Conservation (phyloP, 257 asterid species). For the Solanum etuberosum region DNA sequence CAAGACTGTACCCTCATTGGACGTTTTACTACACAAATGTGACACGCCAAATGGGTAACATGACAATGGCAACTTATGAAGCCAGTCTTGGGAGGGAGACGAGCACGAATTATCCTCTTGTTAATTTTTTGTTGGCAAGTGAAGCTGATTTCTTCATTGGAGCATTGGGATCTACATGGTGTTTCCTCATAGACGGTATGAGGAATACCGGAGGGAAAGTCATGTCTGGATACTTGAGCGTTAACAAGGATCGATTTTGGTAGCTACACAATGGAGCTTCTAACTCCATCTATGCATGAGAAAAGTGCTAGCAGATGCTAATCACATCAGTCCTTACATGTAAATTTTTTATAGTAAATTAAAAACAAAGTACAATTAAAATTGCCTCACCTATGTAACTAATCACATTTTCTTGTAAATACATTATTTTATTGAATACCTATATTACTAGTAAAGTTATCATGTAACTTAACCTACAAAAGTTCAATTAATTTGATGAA, state of each 20-base stretch:
- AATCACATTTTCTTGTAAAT: not conserved
- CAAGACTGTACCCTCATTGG: conserved; percentile 45
- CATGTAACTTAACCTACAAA: not conserved
- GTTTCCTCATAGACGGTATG: conserved; percentile 90
- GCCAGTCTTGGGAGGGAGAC: conserved; percentile 86
- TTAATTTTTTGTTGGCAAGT: conserved; percentile 90
- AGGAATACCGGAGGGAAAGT: conserved; percentile 90
- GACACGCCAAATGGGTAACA: conserved; percentile 72
- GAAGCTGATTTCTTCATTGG: conserved; percentile 91
- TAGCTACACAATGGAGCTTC: conserved; percentile 12
- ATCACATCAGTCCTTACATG: not conserved
- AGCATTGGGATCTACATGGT: conserved; percentile 91
- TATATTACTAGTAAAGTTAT: not conserved
- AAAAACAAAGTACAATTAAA: not conserved
- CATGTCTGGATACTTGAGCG: conserved; percentile 91
- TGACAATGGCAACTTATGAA: conserved; percentile 75
- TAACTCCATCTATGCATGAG: not conserved
- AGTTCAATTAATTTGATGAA: not conserved
- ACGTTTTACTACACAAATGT: conserved; percentile 78
- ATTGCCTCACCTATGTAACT: not conserved
- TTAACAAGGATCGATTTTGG: conserved; percentile 94
- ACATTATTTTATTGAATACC: not conserved
- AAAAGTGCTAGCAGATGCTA: not conserved
- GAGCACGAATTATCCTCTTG: conserved; percentile 86
- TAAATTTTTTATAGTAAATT: not conserved